Percentiles rank a stretch among this genome's conserved stretches.
Conservation (phyloP, 2,329 filamentous ascomycete genomes). For the Chaetomiaceae sp. region DNA sequence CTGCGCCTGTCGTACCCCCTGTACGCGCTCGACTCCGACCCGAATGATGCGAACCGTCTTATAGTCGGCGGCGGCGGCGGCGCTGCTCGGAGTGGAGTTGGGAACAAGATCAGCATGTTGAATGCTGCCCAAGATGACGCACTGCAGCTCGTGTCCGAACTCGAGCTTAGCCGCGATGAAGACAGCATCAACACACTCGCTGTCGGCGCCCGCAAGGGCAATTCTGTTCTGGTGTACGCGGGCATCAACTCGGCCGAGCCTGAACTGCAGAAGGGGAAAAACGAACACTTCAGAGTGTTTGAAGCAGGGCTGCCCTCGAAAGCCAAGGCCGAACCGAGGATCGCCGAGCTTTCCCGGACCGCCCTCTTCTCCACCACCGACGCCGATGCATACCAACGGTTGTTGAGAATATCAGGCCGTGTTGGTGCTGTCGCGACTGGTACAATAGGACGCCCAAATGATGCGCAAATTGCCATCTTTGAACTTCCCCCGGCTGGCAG, state of each 20-base stretch:
- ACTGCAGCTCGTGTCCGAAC: constrained; percentile 60
- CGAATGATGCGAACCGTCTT: constrained; percentile 66
- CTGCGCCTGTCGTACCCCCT: constrained; percentile 73
- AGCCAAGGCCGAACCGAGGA: constrained; percentile 30
- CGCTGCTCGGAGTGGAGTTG: constrained; percentile 70
- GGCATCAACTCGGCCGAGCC: constrained; percentile 77
- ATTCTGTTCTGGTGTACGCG: constrained; percentile 56
- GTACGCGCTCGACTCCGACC: constrained; percentile 84
- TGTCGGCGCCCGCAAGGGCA: constrained; percentile 55
- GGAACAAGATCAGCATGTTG: constrained; percentile 77
- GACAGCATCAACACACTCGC: constrained; percentile 84
- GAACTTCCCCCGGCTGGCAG: constrained; percentile 52
- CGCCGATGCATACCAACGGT: constrained; percentile 51
- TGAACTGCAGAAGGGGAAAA: constrained; percentile 68
- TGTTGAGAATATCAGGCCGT: constrained; percentile 51
- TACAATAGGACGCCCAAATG: constrained; percentile 49
- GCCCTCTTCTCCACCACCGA: constrained; percentile 49
- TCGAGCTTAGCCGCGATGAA: constrained; percentile 75
- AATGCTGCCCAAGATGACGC: constrained; percentile 61
- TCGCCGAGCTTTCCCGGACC: constrained; percentile 47
- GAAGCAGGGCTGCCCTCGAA: constrained; percentile 42
- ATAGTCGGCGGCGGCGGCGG: constrained; percentile 86
- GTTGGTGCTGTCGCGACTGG: constrained; percentile 76
- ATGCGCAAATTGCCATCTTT: constrained; percentile 76
- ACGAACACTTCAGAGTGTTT: constrained; percentile 78